Conservation (phyloP, 495 filamentous ascomycete genomes). For the Penicillium coffeae region DNA sequence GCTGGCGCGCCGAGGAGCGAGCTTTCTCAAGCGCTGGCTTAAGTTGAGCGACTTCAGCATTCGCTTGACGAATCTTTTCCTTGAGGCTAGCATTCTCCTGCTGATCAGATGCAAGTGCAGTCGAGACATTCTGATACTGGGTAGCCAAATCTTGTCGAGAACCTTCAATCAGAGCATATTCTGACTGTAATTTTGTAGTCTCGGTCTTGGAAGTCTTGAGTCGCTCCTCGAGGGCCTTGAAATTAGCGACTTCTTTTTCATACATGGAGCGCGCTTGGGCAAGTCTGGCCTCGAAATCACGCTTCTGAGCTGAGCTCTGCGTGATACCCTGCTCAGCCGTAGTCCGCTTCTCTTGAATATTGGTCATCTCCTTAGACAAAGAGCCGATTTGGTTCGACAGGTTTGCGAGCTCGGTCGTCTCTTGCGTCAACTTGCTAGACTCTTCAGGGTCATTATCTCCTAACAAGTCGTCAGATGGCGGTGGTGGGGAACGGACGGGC, state of each 20-base stretch:
- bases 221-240: slow-evolving; percentile 78
- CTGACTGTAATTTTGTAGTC: slow-evolving; percentile 75
- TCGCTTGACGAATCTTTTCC: slow-evolving; percentile 78
- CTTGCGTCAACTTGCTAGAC: slow-evolving; percentile 77
- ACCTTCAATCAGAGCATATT: slow-evolving; percentile 76
- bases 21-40: slow-evolving; percentile 89
- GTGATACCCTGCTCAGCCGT: slow-evolving; percentile 75
- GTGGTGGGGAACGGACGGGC: slow-evolving; percentile 42
- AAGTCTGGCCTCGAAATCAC: slow-evolving; percentile 83
- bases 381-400: slow-evolving; percentile 91
- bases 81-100: slow-evolving; percentile 82
- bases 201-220: slow-evolving; percentile 71
- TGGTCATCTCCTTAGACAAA: slow-evolving; percentile 88
- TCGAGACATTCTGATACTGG: slow-evolving; percentile 72
- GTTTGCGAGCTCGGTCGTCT: slow-evolving; percentile 93
- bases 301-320: slow-evolving; percentile 77
- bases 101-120: slow-evolving; percentile 78
- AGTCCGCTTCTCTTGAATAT: slow-evolving; percentile 74
- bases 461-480: slow-evolving; percentile 81
- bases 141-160: slow-evolving; percentile 78
- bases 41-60: slow-evolving; percentile 73
- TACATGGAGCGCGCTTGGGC: slow-evolving; percentile 81
- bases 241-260: slow-evolving; percentile 85
- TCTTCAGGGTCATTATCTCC: slow-evolving; percentile 90
- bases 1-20: slow-evolving; percentile 81